Evolutionary conservation across 805 yeast species (phyloP).

Genomic region (Vanderwaltozyma verrucispora): DNA sequence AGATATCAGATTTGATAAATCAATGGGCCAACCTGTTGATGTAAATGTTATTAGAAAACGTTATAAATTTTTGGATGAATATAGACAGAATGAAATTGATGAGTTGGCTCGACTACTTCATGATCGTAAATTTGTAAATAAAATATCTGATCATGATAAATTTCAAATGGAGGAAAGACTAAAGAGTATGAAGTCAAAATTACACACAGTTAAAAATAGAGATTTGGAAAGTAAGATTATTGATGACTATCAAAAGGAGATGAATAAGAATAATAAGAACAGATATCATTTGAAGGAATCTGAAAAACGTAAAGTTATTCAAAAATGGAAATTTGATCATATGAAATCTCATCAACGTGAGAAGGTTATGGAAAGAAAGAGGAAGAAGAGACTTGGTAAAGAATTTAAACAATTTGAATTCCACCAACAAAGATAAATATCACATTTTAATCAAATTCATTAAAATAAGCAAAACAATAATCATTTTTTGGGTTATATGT

Average conservation of each 20-base stretch:
- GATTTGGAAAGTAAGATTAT: conserved; percentile 66
- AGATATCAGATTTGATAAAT: conserved; percentile 87
- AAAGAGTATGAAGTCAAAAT: conserved; percentile 55
- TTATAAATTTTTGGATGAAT: conserved; percentile 78
- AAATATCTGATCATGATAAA: conserved; percentile 35
- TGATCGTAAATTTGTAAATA: conserved; percentile 38
- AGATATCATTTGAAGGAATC: conserved; percentile 54
- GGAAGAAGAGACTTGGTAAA: conserved; percentile 74
- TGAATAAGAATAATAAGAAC: conserved; percentile 41
- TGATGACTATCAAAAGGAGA: conserved; percentile 44
- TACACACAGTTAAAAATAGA: conserved; percentile 58
- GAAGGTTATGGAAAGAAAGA: conserved; percentile 77
- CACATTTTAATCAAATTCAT: neutral
- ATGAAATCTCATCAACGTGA: conserved; percentile 67
- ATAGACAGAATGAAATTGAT: conserved; percentile 62
- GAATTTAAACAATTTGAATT: conserved; percentile 51
- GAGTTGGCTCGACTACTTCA: conserved; percentile 47
- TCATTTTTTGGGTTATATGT: no score
- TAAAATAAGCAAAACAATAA: no score
- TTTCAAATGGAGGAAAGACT: conserved; percentile 44
- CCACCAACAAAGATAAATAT: conserved; percentile 9
- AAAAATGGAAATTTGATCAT: conserved; percentile 64
- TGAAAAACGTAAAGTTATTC: conserved; percentile 64
- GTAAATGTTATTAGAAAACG: conserved; percentile 55
- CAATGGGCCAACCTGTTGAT: conserved; percentile 79